phyloP scores from a whole-genome alignment of 2,329 filamentous ascomycete genomes.

The Pleurostoma richardsiae region DNA sequence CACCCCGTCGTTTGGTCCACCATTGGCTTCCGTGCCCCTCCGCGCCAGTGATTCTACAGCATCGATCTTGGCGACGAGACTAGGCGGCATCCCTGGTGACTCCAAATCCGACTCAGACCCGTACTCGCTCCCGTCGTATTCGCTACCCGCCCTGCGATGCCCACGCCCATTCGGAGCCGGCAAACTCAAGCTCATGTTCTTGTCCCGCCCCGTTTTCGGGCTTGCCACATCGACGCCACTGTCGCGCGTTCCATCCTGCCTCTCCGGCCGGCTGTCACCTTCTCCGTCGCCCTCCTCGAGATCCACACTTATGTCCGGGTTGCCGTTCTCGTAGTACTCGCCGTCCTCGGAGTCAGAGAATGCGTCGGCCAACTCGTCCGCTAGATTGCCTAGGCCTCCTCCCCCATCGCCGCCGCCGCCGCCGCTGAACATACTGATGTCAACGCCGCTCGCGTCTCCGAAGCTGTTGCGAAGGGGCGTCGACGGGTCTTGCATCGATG shows the following conservation, averaged over 20 bases:
- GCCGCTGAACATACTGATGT: constrained; percentile 38
- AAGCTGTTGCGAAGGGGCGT: constrained; percentile 44
- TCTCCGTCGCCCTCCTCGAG: constrained; percentile 16
- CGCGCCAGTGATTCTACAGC: constrained; percentile 67
- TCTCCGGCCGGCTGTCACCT: constrained; percentile 5
- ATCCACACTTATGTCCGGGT: constrained; percentile 31
- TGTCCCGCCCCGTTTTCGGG: constrained; percentile 15
- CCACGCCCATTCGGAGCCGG: constrained; percentile 35
- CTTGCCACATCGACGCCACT: constrained; percentile 37
- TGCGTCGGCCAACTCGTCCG: constrained; percentile 74
- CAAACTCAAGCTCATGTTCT: constrained; percentile 36
- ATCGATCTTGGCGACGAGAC: constrained; percentile 64
- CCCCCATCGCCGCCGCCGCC: constrained; percentile 32
- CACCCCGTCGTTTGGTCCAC: constrained; percentile 59
- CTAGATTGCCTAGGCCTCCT: constrained; percentile 69
- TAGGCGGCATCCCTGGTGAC: constrained; percentile 60
- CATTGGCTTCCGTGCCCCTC: constrained; percentile 60
- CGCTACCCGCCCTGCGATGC: constrained; percentile 49
- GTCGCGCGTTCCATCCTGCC: constrained; percentile 26
- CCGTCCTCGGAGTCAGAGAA: constrained; percentile 61
- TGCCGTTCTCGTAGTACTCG: constrained; percentile 35
- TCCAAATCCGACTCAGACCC: constrained; percentile 69
- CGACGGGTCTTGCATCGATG: constrained; percentile 43
- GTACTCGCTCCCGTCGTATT: constrained; percentile 71
- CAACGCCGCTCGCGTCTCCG: constrained; percentile 41